phyloP scores from a whole-genome alignment of 805 yeast genomes.

The Cyberlindnera euphorbiae region DNA sequence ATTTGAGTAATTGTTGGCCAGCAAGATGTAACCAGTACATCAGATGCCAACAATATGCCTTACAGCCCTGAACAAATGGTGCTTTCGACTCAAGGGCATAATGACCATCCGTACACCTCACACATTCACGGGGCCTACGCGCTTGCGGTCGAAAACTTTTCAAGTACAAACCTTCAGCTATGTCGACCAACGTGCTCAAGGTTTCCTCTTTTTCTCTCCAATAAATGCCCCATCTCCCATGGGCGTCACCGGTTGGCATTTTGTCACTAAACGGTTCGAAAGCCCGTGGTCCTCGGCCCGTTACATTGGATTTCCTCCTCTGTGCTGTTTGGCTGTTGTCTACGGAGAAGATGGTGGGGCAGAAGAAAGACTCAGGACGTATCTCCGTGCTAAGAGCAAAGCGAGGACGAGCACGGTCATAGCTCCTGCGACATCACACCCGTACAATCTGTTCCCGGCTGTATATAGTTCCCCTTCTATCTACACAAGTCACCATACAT shows the following conservation, averaged over 20 bases:
- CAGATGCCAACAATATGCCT: too few species aligned
- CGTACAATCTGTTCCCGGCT: not conserved
- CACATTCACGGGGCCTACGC: too few species aligned
- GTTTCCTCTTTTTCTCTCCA: too few species aligned
- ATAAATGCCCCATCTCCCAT: conserved; percentile 9
- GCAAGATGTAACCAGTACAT: too few species aligned
- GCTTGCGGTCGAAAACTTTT: conserved; percentile 1
- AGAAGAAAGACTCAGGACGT: conserved; percentile 16
- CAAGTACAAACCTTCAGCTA: too few species aligned
- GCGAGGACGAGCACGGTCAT: conserved; percentile 21
- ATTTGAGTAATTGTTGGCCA: too few species aligned
- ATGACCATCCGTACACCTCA: too few species aligned
- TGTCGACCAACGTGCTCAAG: too few species aligned
- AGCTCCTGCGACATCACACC: conserved; percentile 16
- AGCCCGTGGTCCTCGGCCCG: conserved; percentile 6
- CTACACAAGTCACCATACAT: not conserved
- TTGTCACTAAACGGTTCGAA: conserved; percentile 2
- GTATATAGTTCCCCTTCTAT: not conserved
- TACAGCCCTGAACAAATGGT: too few species aligned
- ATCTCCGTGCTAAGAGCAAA: conserved; percentile 20
- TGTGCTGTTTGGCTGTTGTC: not conserved
- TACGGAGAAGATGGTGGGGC: conserved; percentile 9
- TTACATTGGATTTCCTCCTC: conserved; percentile 7
- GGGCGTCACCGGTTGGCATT: conserved; percentile 6
- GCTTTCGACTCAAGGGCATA: too few species aligned